Base-by-base conservation (phyloP, 2,329 filamentous ascomycete genomes). In the Cordyceps farinosa region DNA sequence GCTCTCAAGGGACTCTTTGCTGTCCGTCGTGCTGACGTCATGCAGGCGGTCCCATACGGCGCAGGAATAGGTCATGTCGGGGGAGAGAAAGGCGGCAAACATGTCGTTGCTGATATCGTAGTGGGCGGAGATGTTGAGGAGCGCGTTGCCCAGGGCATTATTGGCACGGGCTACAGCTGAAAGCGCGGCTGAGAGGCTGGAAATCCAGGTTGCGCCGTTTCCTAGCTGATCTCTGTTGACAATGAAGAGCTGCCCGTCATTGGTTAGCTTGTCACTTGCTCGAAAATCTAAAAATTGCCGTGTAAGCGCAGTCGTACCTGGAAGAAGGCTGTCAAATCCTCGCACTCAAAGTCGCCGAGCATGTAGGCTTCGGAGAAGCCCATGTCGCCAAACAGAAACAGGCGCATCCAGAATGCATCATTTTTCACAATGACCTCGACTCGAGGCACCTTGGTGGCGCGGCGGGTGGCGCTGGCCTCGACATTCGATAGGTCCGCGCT, bases 61-160 rank as follows among this genome's bases (percentile, higher is more conserved):
- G 70, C 88, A 90, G 0, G 87, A 90, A 69, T 90, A 91, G 4
- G 88, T 90, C 88, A 91, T 91, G 70, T 91, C 89, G n/a, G 84
- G 80, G 0, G 87, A 90, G 34, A 91, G 78, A 67, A 91, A 91
- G 0, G 88, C 87, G 6, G 87, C 86, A 69, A 91, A 91, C 86
- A 91, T 90, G 64, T 87, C 86, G 70, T 91, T 91, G 67, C 85
- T 87, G 66, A 91, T 89, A 69, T 92, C 89, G 72, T 92, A 92
- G 67, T 92, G 89, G 5, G 88, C 87, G 2, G 83, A 83, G 59
- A 90, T 86, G 70, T 92, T 90, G 50, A 90, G 77, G 11, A 85
- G 79, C 1, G 85, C 79, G 67, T 84, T 85, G 1, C 80, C 80
- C 13, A 86, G 72, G 7, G 82, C 86, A 69, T 88, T 87, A 11